Evolutionary conservation across 2,329 filamentous ascomycete species (phyloP), one percentile per base, ranked within the genome.

Genomic region (Diaporthe sp.): DNA sequence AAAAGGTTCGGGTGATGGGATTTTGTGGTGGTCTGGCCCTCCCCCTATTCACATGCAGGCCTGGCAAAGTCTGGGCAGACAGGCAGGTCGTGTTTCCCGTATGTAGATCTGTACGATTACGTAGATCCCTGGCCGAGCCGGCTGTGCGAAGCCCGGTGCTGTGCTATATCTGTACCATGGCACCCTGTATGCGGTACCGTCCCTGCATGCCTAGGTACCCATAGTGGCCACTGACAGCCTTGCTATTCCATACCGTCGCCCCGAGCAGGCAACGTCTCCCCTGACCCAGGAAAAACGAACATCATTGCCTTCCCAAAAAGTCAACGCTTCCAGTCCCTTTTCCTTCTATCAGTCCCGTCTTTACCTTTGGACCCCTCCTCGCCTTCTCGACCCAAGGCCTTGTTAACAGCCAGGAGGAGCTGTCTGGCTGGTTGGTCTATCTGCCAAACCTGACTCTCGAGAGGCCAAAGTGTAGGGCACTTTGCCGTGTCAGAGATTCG

Each of bases 41-140:
- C 15, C 49, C 65, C 65, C 61, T 70, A 55, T 70, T 51, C 49
- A 28, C 47, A 51, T 25, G 63, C 44, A 47, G 63, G 44, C 63
- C 44, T 6, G 31, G 47, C 47, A 25, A 53, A 49, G 61, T 31
- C 61, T 15, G 61, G 37, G 10, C 28, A 39, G 63, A 47, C 37
- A 47, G 63, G 47, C 44, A 47, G 28, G 47, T n/a, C 65, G n/a
- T 53, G 65, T 53, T n/a, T 25, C 65, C 42, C 31, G 34, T 28
- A n/a, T 68, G 65, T 47, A 68, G 65, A 42, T 68, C 65, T 68
- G 47, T 68, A 53, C 65, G 47, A 39, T 55, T 70, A 70, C 65
- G 49, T 70, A 70, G 49, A 55, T 53, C 47, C 65, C 49, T 70
- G 49, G 34, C 65, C 47, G 37, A 39, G 37, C 37, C 42, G 28